These are phyloP conservation scores for Penicillium pulvis DNA, from an alignment of 495 filamentous ascomycete species.

Conservation along the genomic window DNA sequence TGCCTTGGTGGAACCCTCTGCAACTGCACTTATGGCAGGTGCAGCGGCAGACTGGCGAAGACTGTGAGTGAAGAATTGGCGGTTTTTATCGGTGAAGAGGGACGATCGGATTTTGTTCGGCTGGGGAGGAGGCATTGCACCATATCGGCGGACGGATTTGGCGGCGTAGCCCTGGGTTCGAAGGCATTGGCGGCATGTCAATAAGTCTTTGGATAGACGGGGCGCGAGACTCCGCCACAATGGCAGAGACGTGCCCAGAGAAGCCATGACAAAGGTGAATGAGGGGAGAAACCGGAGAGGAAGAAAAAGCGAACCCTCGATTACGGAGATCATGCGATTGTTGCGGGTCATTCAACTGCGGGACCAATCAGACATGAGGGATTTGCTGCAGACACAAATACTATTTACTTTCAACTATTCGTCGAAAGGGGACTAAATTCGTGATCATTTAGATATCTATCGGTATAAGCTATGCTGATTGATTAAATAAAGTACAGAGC, in stretches of 20 bases:
- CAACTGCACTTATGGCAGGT: conserved; percentile 21
- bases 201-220: conserved; percentile 55
- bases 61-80: conserved; percentile 35
- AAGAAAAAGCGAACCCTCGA: conserved; percentile 19
- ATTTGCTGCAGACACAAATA: conserved; percentile 19
- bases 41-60: conserved; percentile 30
- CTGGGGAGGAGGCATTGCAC: conserved; percentile 29
- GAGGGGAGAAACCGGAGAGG: conserved; percentile 13
- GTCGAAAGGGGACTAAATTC: neutral
- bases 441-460: neutral
- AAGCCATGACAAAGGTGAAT: conserved; percentile 36
- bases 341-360: conserved; percentile 15
- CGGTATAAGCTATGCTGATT: neutral
- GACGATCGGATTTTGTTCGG: conserved; percentile 32
- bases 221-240: conserved; percentile 44
- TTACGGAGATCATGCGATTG: conserved; percentile 18
- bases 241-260: conserved; percentile 33
- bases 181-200: conserved; percentile 67
- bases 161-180: conserved; percentile 35
- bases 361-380: conserved; percentile 28
- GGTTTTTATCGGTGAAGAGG: conserved; percentile 29
- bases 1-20: conserved; percentile 29
- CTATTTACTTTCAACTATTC: neutral
- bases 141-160: conserved; percentile 40
- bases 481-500: neutral